Evolutionary conservation across 1,139 yeast species (phyloP).

Genomic region (Sugiyamaella pinicola): DNA sequence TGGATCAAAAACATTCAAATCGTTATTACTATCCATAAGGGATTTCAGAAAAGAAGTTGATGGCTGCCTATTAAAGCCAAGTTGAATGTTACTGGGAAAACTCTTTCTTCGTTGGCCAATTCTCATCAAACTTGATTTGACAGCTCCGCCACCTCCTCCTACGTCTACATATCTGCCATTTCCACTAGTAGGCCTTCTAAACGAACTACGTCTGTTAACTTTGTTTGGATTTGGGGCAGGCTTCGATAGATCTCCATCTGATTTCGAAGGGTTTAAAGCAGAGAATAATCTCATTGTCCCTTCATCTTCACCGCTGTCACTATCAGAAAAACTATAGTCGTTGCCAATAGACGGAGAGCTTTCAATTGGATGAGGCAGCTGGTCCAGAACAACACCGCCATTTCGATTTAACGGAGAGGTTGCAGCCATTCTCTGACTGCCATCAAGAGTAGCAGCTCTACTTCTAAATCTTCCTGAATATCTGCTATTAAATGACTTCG

Average conservation of each 20-base stretch:
- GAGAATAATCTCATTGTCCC: slow-evolving; percentile 35
- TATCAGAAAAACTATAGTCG: slow-evolving; percentile 23
- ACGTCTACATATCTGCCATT: slow-evolving; percentile 22
- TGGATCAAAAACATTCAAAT: slow-evolving; percentile 4
- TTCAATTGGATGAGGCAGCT: slow-evolving; percentile 19
- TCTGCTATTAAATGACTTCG: slow-evolving; percentile 8
- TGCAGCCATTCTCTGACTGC: slow-evolving; percentile 28
- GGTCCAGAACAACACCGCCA: slow-evolving; percentile 17
- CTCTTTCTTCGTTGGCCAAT: slow-evolving; percentile 35
- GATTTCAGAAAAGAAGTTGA: slow-evolving; percentile 10
- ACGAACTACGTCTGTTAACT: slow-evolving; percentile 20
- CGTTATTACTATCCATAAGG: slow-evolving; percentile 18
- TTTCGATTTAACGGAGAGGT: slow-evolving; percentile 18
- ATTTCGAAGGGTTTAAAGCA: slow-evolving; percentile 28
- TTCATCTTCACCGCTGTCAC: slow-evolving; percentile 34
- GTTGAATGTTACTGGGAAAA: slow-evolving; percentile 22
- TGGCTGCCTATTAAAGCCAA: slow-evolving; percentile 18
- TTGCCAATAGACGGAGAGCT: slow-evolving; percentile 17
- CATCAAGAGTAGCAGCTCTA: slow-evolving; percentile 28
- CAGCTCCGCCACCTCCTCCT: slow-evolving; percentile 24
- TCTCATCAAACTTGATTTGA: slow-evolving; percentile 28
- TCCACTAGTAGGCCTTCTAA: slow-evolving; percentile 36
- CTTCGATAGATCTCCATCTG: slow-evolving; percentile 20
- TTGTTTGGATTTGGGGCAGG: slow-evolving; percentile 4
- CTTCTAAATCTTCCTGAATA: slow-evolving; percentile 22